A percentile compares a stretch with the other conserved stretches of the same genome.
These are phyloP conservation scores for Globisporangium paddicum DNA, from an alignment of 352 stramenopile genomes.

Conservation along the genomic window DNA sequence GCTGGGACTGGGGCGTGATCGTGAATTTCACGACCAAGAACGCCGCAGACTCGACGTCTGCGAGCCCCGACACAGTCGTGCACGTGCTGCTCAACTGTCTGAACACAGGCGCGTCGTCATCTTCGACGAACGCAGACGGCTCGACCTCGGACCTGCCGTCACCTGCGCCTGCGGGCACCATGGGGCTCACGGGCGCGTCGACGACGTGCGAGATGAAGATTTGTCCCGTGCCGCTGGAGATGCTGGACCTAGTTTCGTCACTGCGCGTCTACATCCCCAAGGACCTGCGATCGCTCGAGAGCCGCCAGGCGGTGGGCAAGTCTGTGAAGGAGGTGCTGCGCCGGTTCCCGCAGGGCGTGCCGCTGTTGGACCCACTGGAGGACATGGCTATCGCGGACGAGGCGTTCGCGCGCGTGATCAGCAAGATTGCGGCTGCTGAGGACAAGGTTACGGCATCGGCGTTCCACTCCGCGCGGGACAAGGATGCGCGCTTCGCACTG, in stretches of 20 bases:
- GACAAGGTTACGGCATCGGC: constrained; percentile 55
- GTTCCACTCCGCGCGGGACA: constrained; percentile 75
- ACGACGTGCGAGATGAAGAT: constrained; percentile 79
- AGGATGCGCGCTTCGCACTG: constrained; percentile 71
- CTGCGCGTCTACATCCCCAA: constrained; percentile 85
- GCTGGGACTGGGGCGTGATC: constrained; percentile 84
- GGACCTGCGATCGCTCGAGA: constrained; percentile 69
- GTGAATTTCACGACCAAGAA: constrained; percentile 86
- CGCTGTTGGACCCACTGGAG: constrained; percentile 91
- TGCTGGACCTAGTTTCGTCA: constrained; percentile 74
- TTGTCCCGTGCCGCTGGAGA: constrained; percentile 71
- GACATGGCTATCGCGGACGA: constrained; percentile 94
- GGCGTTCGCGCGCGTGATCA: constrained; percentile 88
- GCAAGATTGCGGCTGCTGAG: constrained; percentile 72
- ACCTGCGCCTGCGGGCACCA: constrained; percentile 51
- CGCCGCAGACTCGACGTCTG: constrained; percentile 54
- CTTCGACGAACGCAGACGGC: constrained; percentile 22
- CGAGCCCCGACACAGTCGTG: constrained; percentile 61
- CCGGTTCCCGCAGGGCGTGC: constrained; percentile 79
- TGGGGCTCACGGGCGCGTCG: constrained; percentile 42
- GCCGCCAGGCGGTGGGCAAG: constrained; percentile 70
- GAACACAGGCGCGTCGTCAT: constrained; percentile 20
- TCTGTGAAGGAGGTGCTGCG: constrained; percentile 74
- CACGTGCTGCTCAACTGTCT: constrained; percentile 79
- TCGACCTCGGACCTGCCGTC: constrained; percentile 34